Evolutionary conservation across 2,329 filamentous ascomycete species (phyloP), one percentile per base, ranked within the genome.

Genomic region (Pseudopyricularia cyperi): DNA sequence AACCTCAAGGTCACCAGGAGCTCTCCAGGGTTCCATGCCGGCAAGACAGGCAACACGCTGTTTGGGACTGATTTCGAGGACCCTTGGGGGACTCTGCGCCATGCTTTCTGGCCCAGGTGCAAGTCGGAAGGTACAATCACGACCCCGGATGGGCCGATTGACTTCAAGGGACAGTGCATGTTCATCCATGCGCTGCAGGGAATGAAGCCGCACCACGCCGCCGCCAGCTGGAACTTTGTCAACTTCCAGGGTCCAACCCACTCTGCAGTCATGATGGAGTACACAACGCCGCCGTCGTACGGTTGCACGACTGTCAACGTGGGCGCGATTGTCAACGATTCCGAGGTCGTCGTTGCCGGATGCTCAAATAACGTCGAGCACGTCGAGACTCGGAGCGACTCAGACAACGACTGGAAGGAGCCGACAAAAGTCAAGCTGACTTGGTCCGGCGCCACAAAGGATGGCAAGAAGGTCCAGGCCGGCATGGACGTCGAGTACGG

Each of bases 151-250:
- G 88, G 89, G 48, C 80, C 85, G 35, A 75, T 95, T 56, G 84
- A 95, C 65, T 82, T 95, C 66, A 84, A 80, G 62, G 91, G 91
- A 53, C 80, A 75, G 56, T 89, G 83, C 32, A 73, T 94, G 61
- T 91, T 89, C 69, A 76, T 85, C 58, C 85, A 93, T 66, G 90
- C 89, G 39, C 72, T 97, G 50, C 93, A 97, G 71, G 93, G 90
- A 66, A 97, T 97, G 91, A 98, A 98, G 77, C 93, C 93, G 39
- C 93, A 98, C 68, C 94, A 98, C 66, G 87, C 89, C 54, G 90
- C 91, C 55, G 82, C 87, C 30, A 82, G 79, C 57, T 98, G 93
- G 93, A 95, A 93, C 70, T 98, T 96, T 72, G 76, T 80, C 68
- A 81, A 90, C 70, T 95, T 95, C 73, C 90, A 97, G 66, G 84